A percentile compares a stretch with the other conserved stretches of the same genome.
Evolutionary conservation across 2,329 filamentous ascomycete species (phyloP).

Genomic region (Lecanicillium sp.): DNA sequence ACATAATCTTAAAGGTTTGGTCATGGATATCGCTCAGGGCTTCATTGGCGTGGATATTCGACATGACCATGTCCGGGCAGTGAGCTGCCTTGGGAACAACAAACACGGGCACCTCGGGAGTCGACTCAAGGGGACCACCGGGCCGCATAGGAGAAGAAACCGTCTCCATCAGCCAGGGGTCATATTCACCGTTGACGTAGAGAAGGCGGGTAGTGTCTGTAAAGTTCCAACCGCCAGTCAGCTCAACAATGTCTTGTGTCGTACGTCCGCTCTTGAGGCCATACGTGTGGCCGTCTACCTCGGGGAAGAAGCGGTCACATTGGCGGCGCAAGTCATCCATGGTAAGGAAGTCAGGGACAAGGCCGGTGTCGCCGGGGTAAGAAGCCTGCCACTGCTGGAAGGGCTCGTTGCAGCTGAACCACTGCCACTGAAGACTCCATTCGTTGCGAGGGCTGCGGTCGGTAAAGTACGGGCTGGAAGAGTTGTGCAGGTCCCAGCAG

Average conservation of each 20-base stretch:
- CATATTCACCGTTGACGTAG: constrained; percentile 8
- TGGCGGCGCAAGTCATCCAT: constrained; percentile 3
- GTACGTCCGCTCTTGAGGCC: constrained; percentile 30
- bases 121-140: constrained; percentile 23
- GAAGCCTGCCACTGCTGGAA: constrained; percentile 8
- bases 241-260: constrained; percentile 23
- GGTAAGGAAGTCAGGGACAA: constrained; percentile 3
- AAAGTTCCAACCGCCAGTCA: constrained; percentile 5
- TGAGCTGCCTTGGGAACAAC: constrained; percentile 35
- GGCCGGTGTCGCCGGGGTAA: constrained; percentile 4
- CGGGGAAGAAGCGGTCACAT: constrained; percentile 8
- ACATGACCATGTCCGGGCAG: constrained; percentile 59
- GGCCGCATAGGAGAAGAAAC: constrained; percentile 7
- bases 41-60: constrained; percentile 47
- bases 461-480: constrained; percentile 1
- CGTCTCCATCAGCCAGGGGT: constrained; percentile 5
- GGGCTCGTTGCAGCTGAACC: constrained; percentile 9
- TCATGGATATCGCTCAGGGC: constrained; percentile 48
- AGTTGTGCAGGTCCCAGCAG: constrained; percentile 7
- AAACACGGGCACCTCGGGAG: constrained; percentile 36
- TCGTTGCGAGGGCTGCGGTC: constrained; percentile 4
- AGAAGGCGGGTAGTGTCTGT: constrained; percentile 7
- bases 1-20: constrained; percentile 47
- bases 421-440: constrained; percentile 6
- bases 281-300: constrained; percentile 7